Percentiles rank a stretch among this genome's conserved stretches.
phyloP scores from a whole-genome alignment of 176 grass and related monocot genomes.

The Triticum aestivum region IWGSC_CS_RefSeq_v2.1 NC_057794.1:152072005-152072504 shows the following conservation, averaged over 20 bases:
- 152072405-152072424: conserved; percentile 76
- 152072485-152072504: conserved; percentile 19
- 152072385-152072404: conserved; percentile 39
- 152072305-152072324: conserved; percentile 43
- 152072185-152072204: conserved; percentile 71
- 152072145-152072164: conserved; percentile 57
- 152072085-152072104: conserved; percentile 67
- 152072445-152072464: conserved; percentile 19
- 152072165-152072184: conserved; percentile 39
- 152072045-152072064: conserved; percentile 53
- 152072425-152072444: conserved; percentile 99
- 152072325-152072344: conserved; percentile 18
- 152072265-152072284: conserved; percentile 51
- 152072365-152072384: conserved; percentile 15
- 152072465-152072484: background rate
- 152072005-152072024: conserved; percentile 52
- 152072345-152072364: background rate
- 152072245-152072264: conserved; percentile 73
- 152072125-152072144: conserved; percentile 51
- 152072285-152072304: conserved; percentile 5
- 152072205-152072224: conserved; percentile 62
- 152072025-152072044: conserved; percentile 43
- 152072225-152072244: conserved; percentile 74
- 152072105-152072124: conserved; percentile 28
- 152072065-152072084: conserved; percentile 68